These are phyloP conservation scores for Xylariaceae sp. DNA, from an alignment of 2,329 filamentous ascomycete species.

Conservation along the genomic window DNA sequence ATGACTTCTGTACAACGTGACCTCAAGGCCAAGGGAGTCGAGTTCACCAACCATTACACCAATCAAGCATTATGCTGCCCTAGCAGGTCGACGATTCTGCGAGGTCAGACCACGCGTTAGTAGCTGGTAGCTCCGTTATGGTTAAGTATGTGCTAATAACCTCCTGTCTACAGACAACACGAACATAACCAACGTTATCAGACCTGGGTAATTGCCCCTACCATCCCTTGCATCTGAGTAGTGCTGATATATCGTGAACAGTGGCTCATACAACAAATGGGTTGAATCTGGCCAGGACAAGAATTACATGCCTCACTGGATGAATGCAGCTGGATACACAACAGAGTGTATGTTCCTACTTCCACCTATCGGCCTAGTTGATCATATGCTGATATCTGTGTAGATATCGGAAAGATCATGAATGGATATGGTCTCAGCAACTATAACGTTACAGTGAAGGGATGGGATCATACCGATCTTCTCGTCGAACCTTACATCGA, in stretches of 20 bases:
- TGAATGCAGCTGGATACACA: constrained; percentile 40
- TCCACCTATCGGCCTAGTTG: neutral
- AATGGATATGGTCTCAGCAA: constrained; percentile 40
- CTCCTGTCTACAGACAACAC: constrained; percentile 21
- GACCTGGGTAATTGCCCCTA: constrained; percentile 2
- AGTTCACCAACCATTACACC: constrained; percentile 26
- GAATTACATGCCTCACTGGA: constrained; percentile 41
- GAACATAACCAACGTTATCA: constrained; percentile 27
- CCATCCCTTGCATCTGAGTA: neutral
- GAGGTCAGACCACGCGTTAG: constrained; percentile 22
- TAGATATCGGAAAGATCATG: constrained; percentile 39
- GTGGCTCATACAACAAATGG: constrained; percentile 40
- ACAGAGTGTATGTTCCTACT: constrained; percentile 35
- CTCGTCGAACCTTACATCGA: constrained; percentile 28
- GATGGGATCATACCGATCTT: constrained; percentile 24
- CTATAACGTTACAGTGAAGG: constrained; percentile 33
- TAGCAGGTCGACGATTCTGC: constrained; percentile 21
- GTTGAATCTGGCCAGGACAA: constrained; percentile 40
- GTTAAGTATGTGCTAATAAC: neutral
- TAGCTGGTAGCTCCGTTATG: neutral
- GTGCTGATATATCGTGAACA: neutral
- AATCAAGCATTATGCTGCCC: constrained; percentile 28
- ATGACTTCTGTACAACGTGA: constrained; percentile 19
- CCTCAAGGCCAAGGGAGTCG: constrained; percentile 21
- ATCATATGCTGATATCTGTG: neutral